Evolutionary conservation across 2,329 filamentous ascomycete genomes (phyloP), one percentile per base, ranked within the genome.

Genomic region (Akanthomyces lecanii): DNA sequence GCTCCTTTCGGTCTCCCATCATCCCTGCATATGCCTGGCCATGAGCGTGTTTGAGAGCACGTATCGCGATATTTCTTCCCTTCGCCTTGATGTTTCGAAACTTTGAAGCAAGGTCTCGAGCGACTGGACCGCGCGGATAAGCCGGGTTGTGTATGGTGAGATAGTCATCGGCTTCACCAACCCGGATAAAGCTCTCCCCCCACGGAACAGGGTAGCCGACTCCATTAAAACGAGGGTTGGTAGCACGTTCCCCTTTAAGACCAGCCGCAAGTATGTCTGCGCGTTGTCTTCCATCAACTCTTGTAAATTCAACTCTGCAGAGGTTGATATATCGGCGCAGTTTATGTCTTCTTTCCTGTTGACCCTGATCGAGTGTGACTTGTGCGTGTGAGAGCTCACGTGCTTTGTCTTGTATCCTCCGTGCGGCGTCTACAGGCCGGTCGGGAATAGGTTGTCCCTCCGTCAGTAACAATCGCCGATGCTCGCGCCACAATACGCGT

Each of bases 131-230:
- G 10, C 48, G 47, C 6, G 33, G 33, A 18, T 61, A 61, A 14
- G 12, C 8, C 21, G 38, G 36, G 38, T 44, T 52, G 58, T 61
- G 58, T 21, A 53, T 5, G 5, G 47, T 61, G 12, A 50, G 45
- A 16, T 61, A 61, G 23, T 61, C 48, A 30, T 53, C 23, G n/a
- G 58, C n/a, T 18, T 18, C 11, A 10, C 58, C 58, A 23, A 53
- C 14, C 11, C 44, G 33, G 38, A 50, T 14, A 21, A 16, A 18
- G 5, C 23, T 25, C 5, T 4, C 23, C 2, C 18, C 28, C n/a
- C 48, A 61, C 5, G 47, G 38, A 21, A 53, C 23, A 23, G 8
- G 6, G 30, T 14, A 2, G 8, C 56, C 56, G 14, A 40, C 44
- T 47, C 40, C 38, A 47, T 23, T 14, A 16, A 30, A 55, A 14